Conservation (phyloP, 805 yeast species). For the Ogataea saltuana region DNA sequence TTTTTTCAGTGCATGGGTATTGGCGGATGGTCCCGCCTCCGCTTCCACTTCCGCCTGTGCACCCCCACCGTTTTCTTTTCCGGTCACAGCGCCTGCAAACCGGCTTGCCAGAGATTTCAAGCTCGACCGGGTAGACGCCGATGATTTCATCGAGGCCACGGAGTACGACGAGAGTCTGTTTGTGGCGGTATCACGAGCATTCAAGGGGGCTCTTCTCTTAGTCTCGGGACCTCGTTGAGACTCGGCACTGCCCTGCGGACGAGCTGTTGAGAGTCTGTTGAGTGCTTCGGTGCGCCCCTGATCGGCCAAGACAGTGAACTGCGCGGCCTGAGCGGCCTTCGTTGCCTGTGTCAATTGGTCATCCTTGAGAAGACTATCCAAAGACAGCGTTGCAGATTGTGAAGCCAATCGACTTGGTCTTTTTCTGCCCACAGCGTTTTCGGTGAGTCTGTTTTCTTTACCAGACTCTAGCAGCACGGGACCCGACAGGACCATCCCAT, state of each 20-base stretch:
- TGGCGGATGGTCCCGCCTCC: too few relatives aligned
- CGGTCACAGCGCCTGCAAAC: conserved; percentile 20
- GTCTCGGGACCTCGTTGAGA: neutral
- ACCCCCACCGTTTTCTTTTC: conserved; percentile 5
- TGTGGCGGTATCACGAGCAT: conserved; percentile 5
- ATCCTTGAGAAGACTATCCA: conserved; percentile 18
- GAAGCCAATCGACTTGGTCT: conserved; percentile 12
- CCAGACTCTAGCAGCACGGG: conserved; percentile 2
- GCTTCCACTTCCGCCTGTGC: too few relatives aligned
- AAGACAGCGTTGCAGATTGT: conserved; percentile 20
- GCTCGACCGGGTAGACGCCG: conserved; percentile 27
- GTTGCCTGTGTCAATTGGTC: conserved; percentile 3
- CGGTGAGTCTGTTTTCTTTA: neutral
- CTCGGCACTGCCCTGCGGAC: neutral
- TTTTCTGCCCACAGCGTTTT: conserved; percentile 6
- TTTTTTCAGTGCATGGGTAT: conserved; percentile 19
- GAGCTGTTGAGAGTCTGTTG: neutral
- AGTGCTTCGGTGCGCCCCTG: neutral
- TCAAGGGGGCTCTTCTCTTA: conserved; percentile 8
- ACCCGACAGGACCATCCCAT: conserved; percentile 22
- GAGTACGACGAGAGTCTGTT: conserved; percentile 23
- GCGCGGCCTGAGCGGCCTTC: neutral
- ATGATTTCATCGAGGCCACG: conserved; percentile 21
- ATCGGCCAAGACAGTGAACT: conserved; percentile 6
- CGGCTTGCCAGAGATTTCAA: conserved; percentile 27